Conservation (phyloP, 495 filamentous ascomycete species). For the Hypoxylon subgilvum region DNA sequence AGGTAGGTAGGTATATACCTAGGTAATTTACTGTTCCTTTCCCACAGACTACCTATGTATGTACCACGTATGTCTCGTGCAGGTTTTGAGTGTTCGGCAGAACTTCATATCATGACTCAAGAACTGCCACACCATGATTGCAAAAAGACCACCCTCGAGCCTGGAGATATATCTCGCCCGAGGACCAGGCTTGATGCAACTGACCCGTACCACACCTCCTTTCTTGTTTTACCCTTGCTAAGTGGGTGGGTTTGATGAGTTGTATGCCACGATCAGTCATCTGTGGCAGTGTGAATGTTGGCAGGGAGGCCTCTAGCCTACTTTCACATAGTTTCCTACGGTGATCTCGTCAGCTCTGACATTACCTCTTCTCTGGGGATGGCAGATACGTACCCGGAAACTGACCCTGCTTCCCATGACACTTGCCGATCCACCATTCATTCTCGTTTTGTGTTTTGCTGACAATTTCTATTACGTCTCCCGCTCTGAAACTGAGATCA, state of each 20-base stretch:
- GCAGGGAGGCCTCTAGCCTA: slow-evolving; percentile 27
- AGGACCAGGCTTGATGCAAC: slow-evolving; percentile 12
- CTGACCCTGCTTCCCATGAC: slow-evolving; percentile 81
- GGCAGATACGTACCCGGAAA: slow-evolving; percentile 74
- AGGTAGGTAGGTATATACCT: too few relatives aligned
- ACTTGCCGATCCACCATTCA: slow-evolving; percentile 92
- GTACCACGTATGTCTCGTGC: too few relatives aligned
- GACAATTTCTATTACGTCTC: slow-evolving; percentile 89
- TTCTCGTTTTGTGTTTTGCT: slow-evolving; percentile 82
- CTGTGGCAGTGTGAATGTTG: not conserved
- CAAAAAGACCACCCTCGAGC: not conserved
- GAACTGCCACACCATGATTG: too few relatives aligned
- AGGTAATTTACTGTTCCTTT: too few relatives aligned
- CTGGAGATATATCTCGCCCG: slow-evolving; percentile 3
- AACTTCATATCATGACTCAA: not conserved
- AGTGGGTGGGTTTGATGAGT: slow-evolving; percentile 1
- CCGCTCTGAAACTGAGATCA: slow-evolving; percentile 88
- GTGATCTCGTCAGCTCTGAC: slow-evolving; percentile 13
- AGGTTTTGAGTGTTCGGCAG: not conserved
- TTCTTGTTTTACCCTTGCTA: not conserved
- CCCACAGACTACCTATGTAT: too few relatives aligned
- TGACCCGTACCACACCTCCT: not conserved
- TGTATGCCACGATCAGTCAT: slow-evolving; percentile 10
- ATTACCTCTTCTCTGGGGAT: not conserved
- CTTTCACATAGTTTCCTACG: slow-evolving; percentile 41